Conservation (phyloP, 768 basidiomycete species). For the Tylopilus intermedius region DNA sequence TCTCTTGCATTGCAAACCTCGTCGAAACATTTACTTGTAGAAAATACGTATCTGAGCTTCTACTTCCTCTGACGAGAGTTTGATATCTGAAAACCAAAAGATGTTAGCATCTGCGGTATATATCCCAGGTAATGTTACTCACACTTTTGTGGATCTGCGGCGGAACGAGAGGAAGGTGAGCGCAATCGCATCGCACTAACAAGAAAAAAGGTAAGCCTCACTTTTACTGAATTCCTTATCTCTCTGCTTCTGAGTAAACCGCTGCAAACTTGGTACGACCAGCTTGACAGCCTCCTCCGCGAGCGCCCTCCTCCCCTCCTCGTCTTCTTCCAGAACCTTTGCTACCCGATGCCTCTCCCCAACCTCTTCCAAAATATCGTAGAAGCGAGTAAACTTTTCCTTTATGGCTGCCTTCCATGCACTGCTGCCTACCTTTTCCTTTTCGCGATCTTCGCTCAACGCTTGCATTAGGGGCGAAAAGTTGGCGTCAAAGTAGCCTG, state of each 20-base stretch:
- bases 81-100: constrained; percentile 57
- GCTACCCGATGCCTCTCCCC: constrained; percentile 69
- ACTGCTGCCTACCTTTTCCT: constrained; percentile 42
- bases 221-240: constrained; percentile 87
- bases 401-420: constrained; percentile 57
- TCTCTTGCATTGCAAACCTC: background rate
- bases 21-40: constrained; percentile 34
- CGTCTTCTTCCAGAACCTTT: constrained; percentile 67
- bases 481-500: constrained; percentile 79
- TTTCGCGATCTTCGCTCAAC: constrained; percentile 43
- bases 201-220: constrained; percentile 31
- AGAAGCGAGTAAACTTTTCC: constrained; percentile 81
- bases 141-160: constrained; percentile 52
- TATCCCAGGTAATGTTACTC: constrained; percentile 15
- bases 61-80: constrained; percentile 68
- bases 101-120: constrained; percentile 7
- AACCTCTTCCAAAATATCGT: constrained; percentile 74
- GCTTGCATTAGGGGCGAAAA: constrained; percentile 72
- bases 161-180: background rate
- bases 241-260: constrained; percentile 68
- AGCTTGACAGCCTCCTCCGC: constrained; percentile 73
- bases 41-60: constrained; percentile 64
- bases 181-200: background rate
- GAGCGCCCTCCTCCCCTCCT: constrained; percentile 51
- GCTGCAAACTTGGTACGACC: constrained; percentile 67